Conservation (phyloP, 176 grass and related monocot species). For the Triticum aestivum region IWGSC_CS_RefSeq_v2.1 NC_057812.1:741021442-741021941, state of each 20-base stretch:
- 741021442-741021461: too few relatives aligned
- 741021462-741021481: too few relatives aligned
- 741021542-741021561: constrained; percentile 99
- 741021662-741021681: neutral
- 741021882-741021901: constrained; percentile 98
- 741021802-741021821: neutral
- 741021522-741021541: constrained; percentile 50
- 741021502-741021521: neutral
- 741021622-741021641: constrained; percentile 74
- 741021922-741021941: constrained; percentile 88
- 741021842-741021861: neutral
- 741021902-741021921: constrained; percentile 96
- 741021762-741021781: neutral
- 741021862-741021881: constrained; percentile 58
- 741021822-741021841: neutral
- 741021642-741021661: constrained; percentile 10
- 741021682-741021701: neutral
- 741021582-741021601: constrained; percentile 85
- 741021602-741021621: constrained; percentile 96
- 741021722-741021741: neutral
- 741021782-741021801: neutral
- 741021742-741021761: neutral
- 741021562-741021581: constrained; percentile 97
- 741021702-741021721: neutral
- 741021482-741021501: neutral